Conservation (phyloP, 192 early-diverging fungal species). For the Polychytrium aggregatum region DNA sequence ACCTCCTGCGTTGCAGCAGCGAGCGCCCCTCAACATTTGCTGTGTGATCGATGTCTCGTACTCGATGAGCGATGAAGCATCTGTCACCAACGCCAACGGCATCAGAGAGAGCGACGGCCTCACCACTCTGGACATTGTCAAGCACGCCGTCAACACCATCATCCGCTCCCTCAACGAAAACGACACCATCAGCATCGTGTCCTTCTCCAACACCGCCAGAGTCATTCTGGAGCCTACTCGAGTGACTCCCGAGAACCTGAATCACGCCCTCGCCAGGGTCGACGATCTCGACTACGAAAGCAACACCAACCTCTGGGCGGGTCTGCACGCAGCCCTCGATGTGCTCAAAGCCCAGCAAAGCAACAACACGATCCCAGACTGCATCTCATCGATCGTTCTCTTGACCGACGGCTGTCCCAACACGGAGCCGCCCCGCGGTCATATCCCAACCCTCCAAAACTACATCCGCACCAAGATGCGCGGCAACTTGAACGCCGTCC, state of each 20-base stretch:
- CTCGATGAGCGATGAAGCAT: constrained; percentile 14
- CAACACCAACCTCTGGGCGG: constrained; percentile 16
- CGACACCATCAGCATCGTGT: constrained; percentile 17
- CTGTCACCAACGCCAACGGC: neutral
- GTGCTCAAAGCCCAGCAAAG: neutral
- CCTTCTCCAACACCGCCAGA: constrained; percentile 13
- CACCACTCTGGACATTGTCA: constrained; percentile 20
- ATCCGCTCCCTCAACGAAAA: constrained; percentile 5
- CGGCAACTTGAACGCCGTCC: constrained; percentile 9
- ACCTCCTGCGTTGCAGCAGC: too few relatives aligned
- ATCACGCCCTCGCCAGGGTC: neutral
- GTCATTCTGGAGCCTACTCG: constrained; percentile 8
- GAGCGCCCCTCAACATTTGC: neutral
- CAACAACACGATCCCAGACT: neutral
- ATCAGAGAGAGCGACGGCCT: too few relatives aligned
- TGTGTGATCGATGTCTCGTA: constrained; percentile 15
- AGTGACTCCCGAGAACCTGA: too few relatives aligned
- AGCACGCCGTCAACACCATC: constrained; percentile 22
- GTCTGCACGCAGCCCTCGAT: constrained; percentile 4
- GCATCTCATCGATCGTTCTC: constrained; percentile 8
- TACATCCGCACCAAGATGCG: constrained; percentile 2
- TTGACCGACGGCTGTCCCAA: constrained; percentile 15
- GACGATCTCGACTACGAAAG: neutral
- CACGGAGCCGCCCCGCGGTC: constrained; percentile 13
- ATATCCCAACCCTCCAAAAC: constrained; percentile 11